A percentile compares a stretch with the other conserved stretches of the same genome.
Conservation (phyloP, 2,329 filamentous ascomycete species). For the Sclerotinia glacialis region DNA sequence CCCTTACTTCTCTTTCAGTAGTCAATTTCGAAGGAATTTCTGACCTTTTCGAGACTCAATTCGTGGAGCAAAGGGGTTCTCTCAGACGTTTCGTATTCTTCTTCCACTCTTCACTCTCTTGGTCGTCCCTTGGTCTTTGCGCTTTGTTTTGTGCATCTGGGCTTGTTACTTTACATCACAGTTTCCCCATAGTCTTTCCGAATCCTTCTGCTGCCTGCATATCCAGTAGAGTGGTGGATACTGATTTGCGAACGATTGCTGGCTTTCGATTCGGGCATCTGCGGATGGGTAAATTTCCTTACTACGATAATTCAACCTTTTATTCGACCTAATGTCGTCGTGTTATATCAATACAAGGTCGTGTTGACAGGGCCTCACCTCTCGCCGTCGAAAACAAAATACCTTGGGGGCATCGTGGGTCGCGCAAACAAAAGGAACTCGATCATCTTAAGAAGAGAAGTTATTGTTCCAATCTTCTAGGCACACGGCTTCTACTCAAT, state of each 20-base stretch:
- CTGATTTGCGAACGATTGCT: conserved; percentile 19
- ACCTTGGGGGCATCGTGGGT: conserved; percentile 29
- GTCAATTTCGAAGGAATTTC: conserved; percentile 14
- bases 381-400: conserved; percentile 12
- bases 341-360: conserved; percentile 28
- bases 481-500: conserved; percentile 16
- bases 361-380: conserved; percentile 32
- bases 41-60: conserved; percentile 17
- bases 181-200: conserved; percentile 23
- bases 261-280: conserved; percentile 26
- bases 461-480: conserved; percentile 22
- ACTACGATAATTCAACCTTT: conserved; percentile 21
- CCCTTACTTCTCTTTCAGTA: conserved; percentile 19
- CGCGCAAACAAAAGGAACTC: conserved; percentile 25
- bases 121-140: conserved; percentile 28
- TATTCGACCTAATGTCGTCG: conserved; percentile 34
- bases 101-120: conserved; percentile 31
- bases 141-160: conserved; percentile 2
- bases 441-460: conserved; percentile 16
- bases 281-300: conserved; percentile 5
- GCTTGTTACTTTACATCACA: conserved; percentile 23
- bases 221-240: conserved; percentile 17
- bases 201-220: conserved; percentile 15
- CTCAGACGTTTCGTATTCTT: conserved; percentile 33
- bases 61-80: conserved; percentile 20